These are phyloP conservation scores for Musa itinerans DNA, from an alignment of 176 grass and related monocot species.

Conservation along the genomic window DNA sequence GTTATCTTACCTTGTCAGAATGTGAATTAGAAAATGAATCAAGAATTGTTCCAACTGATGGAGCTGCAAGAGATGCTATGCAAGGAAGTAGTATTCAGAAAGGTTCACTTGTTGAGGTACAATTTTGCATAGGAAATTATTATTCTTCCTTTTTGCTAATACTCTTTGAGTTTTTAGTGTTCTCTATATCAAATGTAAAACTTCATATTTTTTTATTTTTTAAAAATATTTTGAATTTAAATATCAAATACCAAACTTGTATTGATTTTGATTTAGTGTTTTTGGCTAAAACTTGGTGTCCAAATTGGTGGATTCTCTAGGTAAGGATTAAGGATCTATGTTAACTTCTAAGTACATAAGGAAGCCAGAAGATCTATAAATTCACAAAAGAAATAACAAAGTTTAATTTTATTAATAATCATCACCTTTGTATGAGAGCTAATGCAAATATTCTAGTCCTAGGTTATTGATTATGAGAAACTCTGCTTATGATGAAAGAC, in stretches of 20 bases:
- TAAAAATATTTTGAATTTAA: neutral
- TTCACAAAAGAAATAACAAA: no score
- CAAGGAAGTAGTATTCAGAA: slow-evolving; percentile 61
- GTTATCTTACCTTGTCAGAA: slow-evolving; percentile 26
- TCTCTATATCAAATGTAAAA: neutral
- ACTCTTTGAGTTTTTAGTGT: neutral
- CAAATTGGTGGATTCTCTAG: no score
- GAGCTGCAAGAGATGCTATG: slow-evolving; percentile 24
- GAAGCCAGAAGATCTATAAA: no score
- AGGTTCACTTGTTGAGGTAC: slow-evolving; percentile 75
- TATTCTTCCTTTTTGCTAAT: neutral
- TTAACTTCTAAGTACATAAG: no score
- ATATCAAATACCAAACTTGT: no score
- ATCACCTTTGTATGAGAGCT: no score
- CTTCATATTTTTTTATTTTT: neutral
- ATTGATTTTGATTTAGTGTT: no score
- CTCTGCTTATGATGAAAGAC: neutral
- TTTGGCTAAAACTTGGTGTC: no score
- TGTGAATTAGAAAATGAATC: slow-evolving; percentile 32
- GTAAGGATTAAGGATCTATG: no score
- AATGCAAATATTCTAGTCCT: no score
- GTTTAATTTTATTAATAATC: no score
- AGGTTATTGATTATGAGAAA: no score
- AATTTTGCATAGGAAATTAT: neutral
- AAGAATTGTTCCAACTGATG: slow-evolving; percentile 15